phyloP scores from a whole-genome alignment of 495 filamentous ascomycete species.

The Mytilinidion resinicola region DNA sequence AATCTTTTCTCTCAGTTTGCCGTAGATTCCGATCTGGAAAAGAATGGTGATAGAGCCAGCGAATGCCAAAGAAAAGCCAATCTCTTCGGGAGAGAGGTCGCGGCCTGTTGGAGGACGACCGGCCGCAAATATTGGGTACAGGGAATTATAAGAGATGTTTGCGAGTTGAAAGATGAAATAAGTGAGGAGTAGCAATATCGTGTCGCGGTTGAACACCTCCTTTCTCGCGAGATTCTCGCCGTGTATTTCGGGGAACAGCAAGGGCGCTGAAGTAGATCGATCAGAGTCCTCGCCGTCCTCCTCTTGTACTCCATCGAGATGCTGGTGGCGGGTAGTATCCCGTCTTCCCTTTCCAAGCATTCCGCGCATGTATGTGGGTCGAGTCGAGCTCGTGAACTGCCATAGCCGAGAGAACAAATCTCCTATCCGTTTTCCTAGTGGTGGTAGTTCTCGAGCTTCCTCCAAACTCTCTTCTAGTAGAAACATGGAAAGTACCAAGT shows the following conservation, averaged over 20 bases:
- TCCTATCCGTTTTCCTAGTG: conserved; percentile 50
- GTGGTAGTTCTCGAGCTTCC: conserved; percentile 58
- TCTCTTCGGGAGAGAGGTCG: conserved; percentile 64
- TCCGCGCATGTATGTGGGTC: conserved; percentile 54
- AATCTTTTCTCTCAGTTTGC: conserved; percentile 67
- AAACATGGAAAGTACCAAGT: conserved; percentile 63
- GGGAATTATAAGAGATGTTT: conserved; percentile 82
- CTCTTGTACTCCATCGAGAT: conserved; percentile 36
- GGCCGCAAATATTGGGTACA: conserved; percentile 87
- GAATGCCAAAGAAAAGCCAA: conserved; percentile 80
- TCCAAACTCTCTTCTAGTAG: conserved; percentile 89
- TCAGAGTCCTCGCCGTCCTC: conserved; percentile 32
- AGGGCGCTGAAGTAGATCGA: conserved; percentile 33
- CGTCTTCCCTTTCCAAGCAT: conserved; percentile 14
- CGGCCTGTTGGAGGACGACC: conserved; percentile 68
- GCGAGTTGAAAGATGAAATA: conserved; percentile 84
- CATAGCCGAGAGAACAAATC: conserved; percentile 64
- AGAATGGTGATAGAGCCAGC: conserved; percentile 77
- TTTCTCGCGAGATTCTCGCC: conserved; percentile 28
- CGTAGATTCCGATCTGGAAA: conserved; percentile 82
- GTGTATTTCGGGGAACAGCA: conserved; percentile 36
- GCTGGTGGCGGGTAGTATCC: conserved; percentile 9
- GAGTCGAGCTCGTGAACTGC: conserved; percentile 60
- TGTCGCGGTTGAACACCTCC: conserved; percentile 65
- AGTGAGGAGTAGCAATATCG: conserved; percentile 68